phyloP scores from a whole-genome alignment of 176 grass and related monocot species.

The Eleusine indica region DNA sequence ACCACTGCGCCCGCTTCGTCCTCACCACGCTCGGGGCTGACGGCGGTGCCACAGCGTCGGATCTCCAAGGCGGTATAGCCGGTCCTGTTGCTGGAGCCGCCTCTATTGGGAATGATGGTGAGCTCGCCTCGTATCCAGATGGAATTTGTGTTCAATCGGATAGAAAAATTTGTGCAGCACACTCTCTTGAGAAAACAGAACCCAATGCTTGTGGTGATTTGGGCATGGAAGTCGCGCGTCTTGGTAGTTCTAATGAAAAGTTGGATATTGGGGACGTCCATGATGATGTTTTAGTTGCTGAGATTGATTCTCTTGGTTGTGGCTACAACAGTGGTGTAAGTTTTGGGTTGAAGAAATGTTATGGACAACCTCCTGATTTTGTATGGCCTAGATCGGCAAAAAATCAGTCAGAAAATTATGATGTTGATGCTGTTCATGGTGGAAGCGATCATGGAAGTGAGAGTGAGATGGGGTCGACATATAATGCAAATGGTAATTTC shows the following conservation, averaged over 20 bases:
- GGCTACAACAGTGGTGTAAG: background rate
- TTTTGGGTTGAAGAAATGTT: background rate
- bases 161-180: background rate
- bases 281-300: background rate
- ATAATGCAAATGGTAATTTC: slow-evolving; percentile 13
- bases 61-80: slow-evolving; percentile 26
- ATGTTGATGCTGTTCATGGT: background rate
- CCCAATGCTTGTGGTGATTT: background rate
- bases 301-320: slow-evolving; percentile 6
- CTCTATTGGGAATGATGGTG: background rate
- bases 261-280: background rate
- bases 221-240: background rate
- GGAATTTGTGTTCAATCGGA: background rate
- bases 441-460: background rate
- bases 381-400: background rate
- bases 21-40: slow-evolving; percentile 50
- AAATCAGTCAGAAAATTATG: slow-evolving; percentile 22
- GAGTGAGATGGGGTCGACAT: background rate
- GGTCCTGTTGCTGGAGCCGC: background rate
- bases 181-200: background rate
- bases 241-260: slow-evolving; percentile 1
- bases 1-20: slow-evolving; percentile 61
- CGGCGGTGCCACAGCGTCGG: background rate
- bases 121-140: background rate
- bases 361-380: background rate